Conservation (phyloP, 352 stramenopile species). For the Phytophthora pini region DNA sequence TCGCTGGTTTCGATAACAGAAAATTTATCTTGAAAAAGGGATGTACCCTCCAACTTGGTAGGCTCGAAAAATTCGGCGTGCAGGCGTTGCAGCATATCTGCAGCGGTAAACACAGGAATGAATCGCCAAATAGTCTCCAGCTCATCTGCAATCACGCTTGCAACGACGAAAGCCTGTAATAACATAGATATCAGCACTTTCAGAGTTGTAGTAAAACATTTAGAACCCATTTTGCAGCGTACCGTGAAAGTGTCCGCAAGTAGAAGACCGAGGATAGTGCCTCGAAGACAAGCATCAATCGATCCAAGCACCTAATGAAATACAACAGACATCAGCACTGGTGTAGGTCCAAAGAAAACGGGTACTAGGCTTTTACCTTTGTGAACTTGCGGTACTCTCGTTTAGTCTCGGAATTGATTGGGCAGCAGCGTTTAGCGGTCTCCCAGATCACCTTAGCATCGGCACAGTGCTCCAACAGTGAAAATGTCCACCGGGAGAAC, state of each 20-base stretch:
- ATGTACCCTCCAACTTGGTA: slow-evolving; percentile 60
- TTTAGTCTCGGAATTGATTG: slow-evolving; percentile 87
- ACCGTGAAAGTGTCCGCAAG: slow-evolving; percentile 88
- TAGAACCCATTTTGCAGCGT: slow-evolving; percentile 7
- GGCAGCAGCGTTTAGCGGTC: slow-evolving; percentile 84
- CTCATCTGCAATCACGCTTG: slow-evolving; percentile 78
- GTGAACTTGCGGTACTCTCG: slow-evolving; percentile 90
- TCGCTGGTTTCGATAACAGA: slow-evolving; percentile 38
- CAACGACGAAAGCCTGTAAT: slow-evolving; percentile 81
- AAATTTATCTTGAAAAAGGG: slow-evolving; percentile 78
- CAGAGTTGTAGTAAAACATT: neutral
- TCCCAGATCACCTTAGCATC: slow-evolving; percentile 91
- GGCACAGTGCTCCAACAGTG: slow-evolving; percentile 80
- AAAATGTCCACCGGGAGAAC: slow-evolving; percentile 90
- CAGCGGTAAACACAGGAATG: slow-evolving; percentile 83
- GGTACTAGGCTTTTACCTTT: slow-evolving; percentile 51
- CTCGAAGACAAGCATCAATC: slow-evolving; percentile 84
- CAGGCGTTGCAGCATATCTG: slow-evolving; percentile 81
- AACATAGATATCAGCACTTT: slow-evolving; percentile 9
- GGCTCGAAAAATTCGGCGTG: slow-evolving; percentile 80
- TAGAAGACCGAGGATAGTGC: slow-evolving; percentile 82
- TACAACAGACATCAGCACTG: too few species aligned
- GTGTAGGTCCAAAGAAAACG: too few species aligned
- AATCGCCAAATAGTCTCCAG: slow-evolving; percentile 72
- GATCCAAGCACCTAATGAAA: slow-evolving; percentile 70